phyloP scores from a whole-genome alignment of 2,329 filamentous ascomycete genomes.

The Magnaporthiopsis rhizophila region DNA sequence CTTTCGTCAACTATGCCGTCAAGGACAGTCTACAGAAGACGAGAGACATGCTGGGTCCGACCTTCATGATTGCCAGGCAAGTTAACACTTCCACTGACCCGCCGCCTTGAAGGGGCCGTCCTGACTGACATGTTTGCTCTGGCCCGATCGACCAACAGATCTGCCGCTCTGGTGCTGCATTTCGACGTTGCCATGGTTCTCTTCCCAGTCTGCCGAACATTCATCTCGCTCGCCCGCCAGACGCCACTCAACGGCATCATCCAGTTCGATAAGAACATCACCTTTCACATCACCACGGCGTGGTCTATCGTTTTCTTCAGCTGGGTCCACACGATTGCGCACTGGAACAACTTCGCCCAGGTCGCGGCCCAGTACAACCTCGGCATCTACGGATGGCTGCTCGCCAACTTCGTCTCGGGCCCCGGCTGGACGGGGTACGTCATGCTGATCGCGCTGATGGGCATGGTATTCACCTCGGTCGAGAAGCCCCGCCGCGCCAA shows the following conservation, averaged over 20 bases:
- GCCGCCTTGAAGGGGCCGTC: no score
- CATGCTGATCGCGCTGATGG: slow-evolving; percentile 71
- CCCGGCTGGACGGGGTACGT: slow-evolving; percentile 83
- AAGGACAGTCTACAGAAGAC: slow-evolving; percentile 66
- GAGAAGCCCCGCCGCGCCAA: slow-evolving; percentile 74
- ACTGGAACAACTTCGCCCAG: slow-evolving; percentile 81
- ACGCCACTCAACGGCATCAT: slow-evolving; percentile 81
- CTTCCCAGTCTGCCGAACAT: slow-evolving; percentile 74
- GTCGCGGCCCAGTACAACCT: slow-evolving; percentile 67
- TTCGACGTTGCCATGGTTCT: slow-evolving; percentile 74
- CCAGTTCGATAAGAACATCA: slow-evolving; percentile 84
- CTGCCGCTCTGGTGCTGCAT: slow-evolving; percentile 70
- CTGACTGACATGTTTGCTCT: neutral
- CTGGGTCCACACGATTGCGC: slow-evolving; percentile 77
- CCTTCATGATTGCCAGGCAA: slow-evolving; percentile 60
- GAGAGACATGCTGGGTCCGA: slow-evolving; percentile 63
- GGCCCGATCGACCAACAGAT: slow-evolving; percentile 25
- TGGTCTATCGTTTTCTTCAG: slow-evolving; percentile 88
- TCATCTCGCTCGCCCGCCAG: slow-evolving; percentile 72
- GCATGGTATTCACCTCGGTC: slow-evolving; percentile 68
- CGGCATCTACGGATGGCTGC: slow-evolving; percentile 68
- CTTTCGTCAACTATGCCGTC: slow-evolving; percentile 69
- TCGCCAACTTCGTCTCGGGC: slow-evolving; percentile 70
- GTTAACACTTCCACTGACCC: neutral
- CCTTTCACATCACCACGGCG: slow-evolving; percentile 76